These are phyloP conservation scores for Glycine latifolia DNA, from an alignment of 306 rosid genomes.

Conservation along the genomic window DNA sequence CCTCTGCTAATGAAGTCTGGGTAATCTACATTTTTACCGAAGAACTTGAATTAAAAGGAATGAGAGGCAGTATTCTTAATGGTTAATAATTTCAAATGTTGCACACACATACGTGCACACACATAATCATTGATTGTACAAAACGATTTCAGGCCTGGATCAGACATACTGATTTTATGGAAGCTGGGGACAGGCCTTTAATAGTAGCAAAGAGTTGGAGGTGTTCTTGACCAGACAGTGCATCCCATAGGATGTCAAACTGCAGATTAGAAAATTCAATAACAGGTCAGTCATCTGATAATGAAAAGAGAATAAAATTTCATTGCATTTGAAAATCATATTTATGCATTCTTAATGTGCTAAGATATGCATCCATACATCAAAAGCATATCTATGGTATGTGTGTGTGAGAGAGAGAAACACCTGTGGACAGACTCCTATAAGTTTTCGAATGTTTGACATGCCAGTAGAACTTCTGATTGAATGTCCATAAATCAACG, in stretches of 20 bases:
- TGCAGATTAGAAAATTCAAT: constrained; percentile 47
- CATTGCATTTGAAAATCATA: constrained; percentile 32
- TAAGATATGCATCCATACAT: constrained; percentile 25
- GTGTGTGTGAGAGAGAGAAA: constrained; percentile 8
- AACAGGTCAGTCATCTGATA: constrained; percentile 15
- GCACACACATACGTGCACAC: not conserved
- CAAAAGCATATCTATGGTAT: constrained; percentile 7
- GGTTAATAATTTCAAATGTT: constrained; percentile 24
- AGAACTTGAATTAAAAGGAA: constrained; percentile 38
- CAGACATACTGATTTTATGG: constrained; percentile 67
- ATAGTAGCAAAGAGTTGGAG: constrained; percentile 84
- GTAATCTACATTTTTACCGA: constrained; percentile 58
- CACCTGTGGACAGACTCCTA: constrained; percentile 98
- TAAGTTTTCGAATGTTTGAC: constrained; percentile 74
- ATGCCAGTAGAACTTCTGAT: constrained; percentile 73
- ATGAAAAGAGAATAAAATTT: constrained; percentile 13
- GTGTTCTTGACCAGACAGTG: constrained; percentile 80
- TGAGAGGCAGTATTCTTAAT: constrained; percentile 1
- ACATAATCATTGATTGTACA: constrained; percentile 8
- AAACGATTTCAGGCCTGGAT: constrained; percentile 35
- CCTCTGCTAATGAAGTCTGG: constrained; percentile 71
- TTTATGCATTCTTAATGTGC: constrained; percentile 30
- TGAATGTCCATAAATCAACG: constrained; percentile 79
- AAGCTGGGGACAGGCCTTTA: constrained; percentile 75
- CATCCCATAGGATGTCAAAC: constrained; percentile 96